Evolutionary conservation across 768 basidiomycete genomes (phyloP), one percentile per base, ranked within the genome.

Genomic region (Calvatia gigantea): DNA sequence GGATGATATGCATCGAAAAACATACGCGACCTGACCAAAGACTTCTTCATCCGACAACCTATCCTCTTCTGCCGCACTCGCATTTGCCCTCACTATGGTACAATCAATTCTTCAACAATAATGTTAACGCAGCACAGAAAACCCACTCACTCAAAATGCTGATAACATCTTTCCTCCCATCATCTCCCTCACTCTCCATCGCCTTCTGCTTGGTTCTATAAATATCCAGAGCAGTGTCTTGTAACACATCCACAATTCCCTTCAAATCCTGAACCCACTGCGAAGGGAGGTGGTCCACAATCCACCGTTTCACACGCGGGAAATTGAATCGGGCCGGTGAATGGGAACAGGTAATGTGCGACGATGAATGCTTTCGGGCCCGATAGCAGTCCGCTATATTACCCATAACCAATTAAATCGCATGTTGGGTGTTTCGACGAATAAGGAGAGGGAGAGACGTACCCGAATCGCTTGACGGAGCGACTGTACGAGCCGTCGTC

Each of bases 161-260:
- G 58, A 80, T 67, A 19, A 81, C 70, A 59, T 80, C 79, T 42
- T 74, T 75, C 9, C 47, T 54, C 73, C 74, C 55, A 68, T 67
- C 8, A 69, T 71, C 38, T 72, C 65, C 53, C 29, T 75, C 73
- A 4, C 71, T 73, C 21, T 64, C 62, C 9, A 55, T 39, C 2
- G 73, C 67, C 31, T 56, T 61, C 55, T 70, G 73, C 63, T 78
- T 79, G 19, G 63, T 58, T 19, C 66, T 58, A 32, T 70, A 71
- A 4, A 81, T 71, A 3, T 69, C 60, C n/a, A 64, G 52, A 6
- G 77, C 70, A 4, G 68, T 69, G 7, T 65, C 55, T 17, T 75
- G 61, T 63, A 81, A 65, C 3, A 67, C 59, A 35, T 73, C 70
- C 0, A 70, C 55, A 15, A 76, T 65, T 12, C 69, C 67, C 45